Evolutionary conservation across 2,329 filamentous ascomycete species (phyloP).

Genomic region (Westerdykella aurantiaca): DNA sequence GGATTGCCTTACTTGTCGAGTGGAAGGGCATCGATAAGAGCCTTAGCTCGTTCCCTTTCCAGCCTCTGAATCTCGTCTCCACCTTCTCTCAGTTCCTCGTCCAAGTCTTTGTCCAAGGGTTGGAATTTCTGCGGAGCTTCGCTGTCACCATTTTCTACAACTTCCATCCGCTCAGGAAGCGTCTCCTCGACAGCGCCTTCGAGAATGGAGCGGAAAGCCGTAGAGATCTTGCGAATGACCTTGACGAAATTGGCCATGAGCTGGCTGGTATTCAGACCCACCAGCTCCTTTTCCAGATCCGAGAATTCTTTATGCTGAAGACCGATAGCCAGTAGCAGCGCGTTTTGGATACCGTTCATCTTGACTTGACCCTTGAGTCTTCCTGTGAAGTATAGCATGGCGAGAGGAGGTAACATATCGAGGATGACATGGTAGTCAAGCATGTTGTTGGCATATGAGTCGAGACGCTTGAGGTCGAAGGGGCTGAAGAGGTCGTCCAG

Average conservation of each 20-base stretch:
- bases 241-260: conserved; percentile 97
- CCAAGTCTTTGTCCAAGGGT: conserved; percentile 64
- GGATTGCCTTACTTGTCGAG: conserved; percentile 65
- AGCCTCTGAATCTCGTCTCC: conserved; percentile 68
- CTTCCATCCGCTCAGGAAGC: conserved; percentile 43
- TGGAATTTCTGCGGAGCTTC: conserved; percentile 59
- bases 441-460: conserved; percentile 94
- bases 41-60: conserved; percentile 73
- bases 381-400: conserved; percentile 78
- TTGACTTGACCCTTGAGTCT: conserved; percentile 62
- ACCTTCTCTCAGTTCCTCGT: conserved; percentile 79
- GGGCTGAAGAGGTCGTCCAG: conserved; percentile 76
- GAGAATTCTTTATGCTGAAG: conserved; percentile 86
- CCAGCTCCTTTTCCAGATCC: conserved; percentile 68
- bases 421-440: conserved; percentile 97
- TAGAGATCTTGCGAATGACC: conserved; percentile 79
- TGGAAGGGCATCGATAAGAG: conserved; percentile 83
- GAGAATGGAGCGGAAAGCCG: conserved; percentile 69
- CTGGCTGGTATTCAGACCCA: conserved; percentile 64
- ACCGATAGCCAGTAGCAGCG: conserved; percentile 79
- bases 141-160: conserved; percentile 46
- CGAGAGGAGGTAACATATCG: conserved; percentile 79
- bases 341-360: conserved; percentile 76
- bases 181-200: conserved; percentile 56
- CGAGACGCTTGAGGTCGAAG: conserved; percentile 90